A percentile compares a stretch with the other conserved stretches of the same genome.
phyloP scores from a whole-genome alignment of 1,284 basidiomycete genomes.

The Leccinum angustisporum region DNA sequence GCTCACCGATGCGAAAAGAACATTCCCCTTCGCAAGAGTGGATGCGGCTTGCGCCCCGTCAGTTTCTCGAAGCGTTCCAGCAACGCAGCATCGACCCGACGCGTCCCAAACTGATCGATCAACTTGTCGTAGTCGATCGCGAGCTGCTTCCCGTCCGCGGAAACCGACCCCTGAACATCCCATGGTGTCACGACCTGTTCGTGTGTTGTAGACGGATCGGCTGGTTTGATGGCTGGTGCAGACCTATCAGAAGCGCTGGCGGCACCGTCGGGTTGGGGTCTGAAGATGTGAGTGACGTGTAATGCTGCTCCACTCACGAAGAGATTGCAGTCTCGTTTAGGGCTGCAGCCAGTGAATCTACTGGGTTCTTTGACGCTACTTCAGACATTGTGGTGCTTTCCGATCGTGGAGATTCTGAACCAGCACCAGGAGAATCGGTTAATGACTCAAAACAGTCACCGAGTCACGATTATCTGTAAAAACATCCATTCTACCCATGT shows the following conservation, averaged over 20 bases:
- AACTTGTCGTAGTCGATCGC: constrained; percentile 98
- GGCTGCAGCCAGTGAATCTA: constrained; percentile 15
- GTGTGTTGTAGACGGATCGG: constrained; percentile 33
- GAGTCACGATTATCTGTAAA: constrained; percentile 3
- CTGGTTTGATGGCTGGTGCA: constrained; percentile 35
- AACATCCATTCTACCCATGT: constrained; percentile 11
- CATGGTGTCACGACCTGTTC: constrained; percentile 96
- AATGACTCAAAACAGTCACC: background rate
- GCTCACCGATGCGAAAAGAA: constrained; percentile 95
- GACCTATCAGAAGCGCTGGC: background rate
- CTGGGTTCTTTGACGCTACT: constrained; percentile 2
- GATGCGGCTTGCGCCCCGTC: constrained; percentile 90
- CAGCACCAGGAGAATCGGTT: too few species aligned
- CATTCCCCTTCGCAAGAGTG: constrained; percentile 87
- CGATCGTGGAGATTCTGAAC: too few species aligned
- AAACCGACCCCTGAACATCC: constrained; percentile 94
- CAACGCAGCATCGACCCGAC: constrained; percentile 73
- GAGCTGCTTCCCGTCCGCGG: constrained; percentile 84
- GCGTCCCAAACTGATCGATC: constrained; percentile 92
- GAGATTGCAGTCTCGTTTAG: constrained; percentile 22
- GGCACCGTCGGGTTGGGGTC: constrained; percentile 12
- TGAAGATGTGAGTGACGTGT: constrained; percentile 5
- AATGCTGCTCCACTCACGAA: constrained; percentile 15
- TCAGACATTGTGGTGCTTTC: constrained; percentile 14
- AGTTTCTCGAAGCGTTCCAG: constrained; percentile 89